Evolutionary conservation across 225 moss, liverwort and hornwort genomes (phyloP), one percentile per base, ranked within the genome.

Genomic region (Takakia lepidozioides): DNA sequence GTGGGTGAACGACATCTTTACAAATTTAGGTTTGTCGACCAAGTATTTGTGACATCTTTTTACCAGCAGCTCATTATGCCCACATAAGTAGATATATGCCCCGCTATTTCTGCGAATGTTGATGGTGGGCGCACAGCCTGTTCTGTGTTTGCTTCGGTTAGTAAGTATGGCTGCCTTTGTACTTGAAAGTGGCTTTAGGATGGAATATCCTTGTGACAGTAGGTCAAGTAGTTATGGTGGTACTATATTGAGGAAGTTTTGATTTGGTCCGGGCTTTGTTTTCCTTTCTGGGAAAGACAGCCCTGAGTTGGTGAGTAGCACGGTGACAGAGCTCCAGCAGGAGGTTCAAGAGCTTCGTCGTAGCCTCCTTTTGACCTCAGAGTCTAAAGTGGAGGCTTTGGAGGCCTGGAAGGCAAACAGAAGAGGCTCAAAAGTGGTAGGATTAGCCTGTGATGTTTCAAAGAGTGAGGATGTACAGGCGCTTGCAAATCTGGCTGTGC

Each of bases 361-460:
- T 35, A 64, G 65, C 65, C 70, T 73, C 17, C 71, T 71, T 34
- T 59, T 69, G 46, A 69, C 74, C 1, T 67, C 74, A 25, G 80
- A 76, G 36, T 64, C 70, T 29, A 57, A 76, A 56, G 61, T 70
- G 67, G 75, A 76, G 61, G 75, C 74, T 9, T 63, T 70, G 51
- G 75, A 70, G 41, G 38, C 74, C 15, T 58, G 61, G 38, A 75
- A 66, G 39, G 80, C 67, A 37, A 60, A 71, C 46, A 80, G 67
- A 66, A 63, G 29, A 18, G 58, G 64, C 25, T 78, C 87, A 1
- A 72, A 66, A 59, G 85, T 92, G 47, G 70, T 87, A 53, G 92
- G 92, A 46, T 64, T 82, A 51, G 65, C 87, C 32, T 92, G 92
- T 62, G 85, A 92, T 61, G 87, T 92, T 69, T 84, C 92, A 10